A percentile compares a stretch with the other conserved stretches of the same genome.
These are phyloP conservation scores for Intubia oerlemansii DNA, from an alignment of 2,329 filamentous ascomycete genomes.

Conservation along the genomic window DNA sequence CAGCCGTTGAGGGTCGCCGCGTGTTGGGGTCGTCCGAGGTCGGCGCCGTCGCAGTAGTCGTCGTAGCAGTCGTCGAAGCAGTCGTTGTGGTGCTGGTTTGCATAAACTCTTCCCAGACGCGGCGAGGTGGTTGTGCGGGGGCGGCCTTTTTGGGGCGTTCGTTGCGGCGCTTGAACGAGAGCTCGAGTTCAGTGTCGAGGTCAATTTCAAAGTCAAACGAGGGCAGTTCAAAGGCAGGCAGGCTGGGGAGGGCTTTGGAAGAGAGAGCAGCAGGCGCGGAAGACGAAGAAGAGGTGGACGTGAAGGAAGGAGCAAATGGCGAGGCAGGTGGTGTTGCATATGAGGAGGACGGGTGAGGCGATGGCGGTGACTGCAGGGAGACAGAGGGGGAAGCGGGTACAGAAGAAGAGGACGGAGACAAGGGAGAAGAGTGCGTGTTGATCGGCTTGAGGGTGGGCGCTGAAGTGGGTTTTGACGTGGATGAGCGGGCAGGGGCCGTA, in stretches of 20 bases:
- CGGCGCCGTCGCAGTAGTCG: not conserved
- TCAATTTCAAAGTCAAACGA: conserved; percentile 28
- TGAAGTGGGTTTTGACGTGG: too few species aligned
- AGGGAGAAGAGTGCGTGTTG: too few species aligned
- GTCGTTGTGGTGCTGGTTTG: not conserved
- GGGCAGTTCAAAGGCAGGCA: conserved; percentile 27
- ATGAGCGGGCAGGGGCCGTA: too few species aligned
- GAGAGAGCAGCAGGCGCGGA: conserved; percentile 6
- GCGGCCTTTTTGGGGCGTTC: not conserved
- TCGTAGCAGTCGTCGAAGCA: too few species aligned
- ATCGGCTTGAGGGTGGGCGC: too few species aligned
- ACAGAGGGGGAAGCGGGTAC: too few species aligned
- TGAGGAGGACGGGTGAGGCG: too few species aligned
- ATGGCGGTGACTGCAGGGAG: too few species aligned
- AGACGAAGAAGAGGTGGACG: not conserved
- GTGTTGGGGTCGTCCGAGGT: not conserved
- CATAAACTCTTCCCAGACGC: conserved; percentile 7
- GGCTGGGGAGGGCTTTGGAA: conserved; percentile 15
- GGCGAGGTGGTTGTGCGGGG: not conserved
- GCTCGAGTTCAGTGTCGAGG: conserved; percentile 21
- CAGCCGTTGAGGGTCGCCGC: conserved; percentile 1
- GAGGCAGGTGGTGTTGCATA: too few species aligned
- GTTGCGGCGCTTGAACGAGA: not conserved
- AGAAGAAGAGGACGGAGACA: too few species aligned
- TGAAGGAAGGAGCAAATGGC: conserved; percentile 1